These are phyloP conservation scores for Exserohilum rostratum DNA, from an alignment of 2,329 filamentous ascomycete genomes.

Conservation along the genomic window DNA sequence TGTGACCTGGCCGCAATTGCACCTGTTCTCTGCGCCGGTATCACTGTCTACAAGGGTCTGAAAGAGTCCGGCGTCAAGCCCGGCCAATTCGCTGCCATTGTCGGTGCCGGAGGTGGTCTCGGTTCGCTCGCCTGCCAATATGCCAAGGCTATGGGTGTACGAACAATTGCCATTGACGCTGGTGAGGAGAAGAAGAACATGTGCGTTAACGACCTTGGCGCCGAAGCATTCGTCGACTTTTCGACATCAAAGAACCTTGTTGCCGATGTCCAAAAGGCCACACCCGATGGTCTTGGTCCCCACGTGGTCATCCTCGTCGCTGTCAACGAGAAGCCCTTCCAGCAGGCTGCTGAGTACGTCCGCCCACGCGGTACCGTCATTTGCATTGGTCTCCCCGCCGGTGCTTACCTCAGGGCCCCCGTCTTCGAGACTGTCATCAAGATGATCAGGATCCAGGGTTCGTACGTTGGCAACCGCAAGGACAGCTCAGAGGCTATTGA, in stretches of 20 bases:
- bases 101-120: slow-evolving; percentile 84
- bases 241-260: slow-evolving; percentile 75
- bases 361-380: slow-evolving; percentile 82
- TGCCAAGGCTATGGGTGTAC: slow-evolving; percentile 86
- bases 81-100: slow-evolving; percentile 80
- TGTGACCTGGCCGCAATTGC: slow-evolving; percentile 77
- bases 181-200: slow-evolving; percentile 80
- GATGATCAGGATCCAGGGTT: slow-evolving; percentile 90
- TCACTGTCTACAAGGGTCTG: slow-evolving; percentile 90
- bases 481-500: slow-evolving; percentile 89
- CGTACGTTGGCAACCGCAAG: slow-evolving; percentile 88
- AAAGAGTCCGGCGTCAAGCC: slow-evolving; percentile 79
- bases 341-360: slow-evolving; percentile 89
- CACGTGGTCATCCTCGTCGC: slow-evolving; percentile 88
- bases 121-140: slow-evolving; percentile 84
- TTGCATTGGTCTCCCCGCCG: slow-evolving; percentile 85
- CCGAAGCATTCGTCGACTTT: slow-evolving; percentile 80
- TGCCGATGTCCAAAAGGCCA: slow-evolving; percentile 81
- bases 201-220: slow-evolving; percentile 70
- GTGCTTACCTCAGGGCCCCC: slow-evolving; percentile 76
- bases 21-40: slow-evolving; percentile 81
- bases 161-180: slow-evolving; percentile 79
- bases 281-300: slow-evolving; percentile 79
- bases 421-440: slow-evolving; percentile 88
- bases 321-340: slow-evolving; percentile 89